Conservation (phyloP, 1,284 basidiomycete species). For the Limonomyces culmigenus region DNA sequence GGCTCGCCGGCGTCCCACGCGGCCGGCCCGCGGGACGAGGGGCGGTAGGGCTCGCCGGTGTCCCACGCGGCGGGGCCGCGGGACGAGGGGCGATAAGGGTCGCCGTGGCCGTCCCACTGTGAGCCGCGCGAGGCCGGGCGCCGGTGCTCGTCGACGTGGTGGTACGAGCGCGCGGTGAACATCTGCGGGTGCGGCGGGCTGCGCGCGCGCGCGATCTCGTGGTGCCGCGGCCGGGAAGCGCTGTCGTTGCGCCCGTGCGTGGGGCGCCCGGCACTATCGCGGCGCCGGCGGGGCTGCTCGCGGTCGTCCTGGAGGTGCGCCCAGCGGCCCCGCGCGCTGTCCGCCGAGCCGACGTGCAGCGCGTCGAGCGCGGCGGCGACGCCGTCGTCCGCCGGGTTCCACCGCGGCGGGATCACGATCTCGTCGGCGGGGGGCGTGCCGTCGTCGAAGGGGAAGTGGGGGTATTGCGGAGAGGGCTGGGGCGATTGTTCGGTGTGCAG, state of each 20-base stretch:
- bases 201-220: conserved; percentile 11
- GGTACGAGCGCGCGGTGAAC: not conserved
- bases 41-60: not conserved
- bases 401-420: not conserved
- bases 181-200: conserved; percentile 9
- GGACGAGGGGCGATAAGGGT: conserved; percentile 3
- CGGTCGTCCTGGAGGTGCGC: not conserved
- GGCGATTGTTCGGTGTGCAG: too few relatives aligned
- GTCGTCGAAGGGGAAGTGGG: not conserved
- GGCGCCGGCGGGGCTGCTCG: not conserved
- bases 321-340: not conserved
- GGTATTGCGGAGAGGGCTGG: too few relatives aligned
- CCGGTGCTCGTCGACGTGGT: not conserved
- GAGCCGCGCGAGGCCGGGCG: too few relatives aligned
- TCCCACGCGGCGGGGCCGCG: not conserved
- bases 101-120: too few relatives aligned
- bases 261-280: not conserved
- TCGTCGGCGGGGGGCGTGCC: not conserved
- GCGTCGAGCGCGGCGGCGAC: conserved; percentile 5
- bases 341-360: too few relatives aligned
- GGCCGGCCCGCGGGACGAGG: not conserved
- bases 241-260: not conserved
- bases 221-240: not conserved
- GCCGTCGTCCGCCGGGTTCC: too few relatives aligned
- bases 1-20: not conserved